phyloP scores from a whole-genome alignment of 371 early-diverging fungal genomes.

The Mucor irregularis region DNA sequence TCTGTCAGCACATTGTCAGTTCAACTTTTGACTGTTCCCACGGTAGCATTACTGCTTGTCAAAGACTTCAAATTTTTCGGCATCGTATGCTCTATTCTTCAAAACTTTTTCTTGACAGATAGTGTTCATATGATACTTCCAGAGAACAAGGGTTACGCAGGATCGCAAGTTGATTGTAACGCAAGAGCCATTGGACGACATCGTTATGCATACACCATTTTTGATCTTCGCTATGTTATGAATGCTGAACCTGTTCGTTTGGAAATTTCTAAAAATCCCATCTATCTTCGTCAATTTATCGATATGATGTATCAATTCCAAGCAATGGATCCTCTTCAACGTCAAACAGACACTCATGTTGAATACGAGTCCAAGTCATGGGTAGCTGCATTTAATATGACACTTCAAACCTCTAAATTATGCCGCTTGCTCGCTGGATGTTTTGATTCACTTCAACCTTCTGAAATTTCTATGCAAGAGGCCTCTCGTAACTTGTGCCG shows the following conservation, averaged over 20 bases:
- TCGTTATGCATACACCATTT: slow-evolving; percentile 83
- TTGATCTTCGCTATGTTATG: slow-evolving; percentile 82
- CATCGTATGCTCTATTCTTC: slow-evolving; percentile 65
- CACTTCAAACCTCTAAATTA: slow-evolving; percentile 75
- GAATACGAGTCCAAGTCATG: slow-evolving; percentile 91
- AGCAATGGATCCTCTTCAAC: slow-evolving; percentile 87
- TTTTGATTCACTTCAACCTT: slow-evolving; percentile 33
- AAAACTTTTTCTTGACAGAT: slow-evolving; percentile 71
- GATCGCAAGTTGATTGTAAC: slow-evolving; percentile 68
- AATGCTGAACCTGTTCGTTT: slow-evolving; percentile 60
- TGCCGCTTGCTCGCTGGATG: slow-evolving; percentile 81
- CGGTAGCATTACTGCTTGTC: slow-evolving; percentile 80
- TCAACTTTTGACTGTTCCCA: slow-evolving; percentile 93
- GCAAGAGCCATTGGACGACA: slow-evolving; percentile 74
- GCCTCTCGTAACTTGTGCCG: slow-evolving; percentile 36
- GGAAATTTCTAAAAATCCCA: slow-evolving; percentile 52
- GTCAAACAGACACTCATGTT: slow-evolving; percentile 76
- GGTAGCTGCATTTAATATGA: slow-evolving; percentile 89
- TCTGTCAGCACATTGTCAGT: slow-evolving; percentile 88
- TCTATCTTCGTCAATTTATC: slow-evolving; percentile 75
- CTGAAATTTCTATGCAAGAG: slow-evolving; percentile 1
- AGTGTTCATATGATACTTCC: slow-evolving; percentile 38
- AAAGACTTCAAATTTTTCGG: slow-evolving; percentile 76
- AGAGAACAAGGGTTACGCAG: slow-evolving; percentile 35
- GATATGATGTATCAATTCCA: slow-evolving; percentile 85